A percentile compares a stretch with the other conserved stretches of the same genome.
These are phyloP conservation scores for Zoysia matrella DNA, from an alignment of 202 grass and related monocot species.

Conservation along the genomic window DNA sequence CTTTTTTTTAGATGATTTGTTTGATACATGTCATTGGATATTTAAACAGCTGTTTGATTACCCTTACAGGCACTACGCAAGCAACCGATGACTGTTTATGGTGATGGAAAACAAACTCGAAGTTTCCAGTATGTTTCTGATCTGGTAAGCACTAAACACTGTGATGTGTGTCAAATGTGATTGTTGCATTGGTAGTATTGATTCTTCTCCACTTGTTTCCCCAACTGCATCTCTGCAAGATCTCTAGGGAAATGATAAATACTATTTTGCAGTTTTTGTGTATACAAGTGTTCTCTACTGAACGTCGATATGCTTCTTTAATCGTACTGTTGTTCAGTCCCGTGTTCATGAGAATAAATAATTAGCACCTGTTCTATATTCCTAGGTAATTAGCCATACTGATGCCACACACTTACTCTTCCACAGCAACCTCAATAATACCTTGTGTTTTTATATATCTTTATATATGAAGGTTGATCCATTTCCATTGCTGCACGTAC, in stretches of 20 bases:
- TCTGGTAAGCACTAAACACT: constrained; percentile 55
- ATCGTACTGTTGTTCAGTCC: neutral
- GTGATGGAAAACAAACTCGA: constrained; percentile 81
- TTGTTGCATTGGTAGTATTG: neutral
- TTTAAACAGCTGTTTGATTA: constrained; percentile 15
- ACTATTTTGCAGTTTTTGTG: constrained; percentile 28
- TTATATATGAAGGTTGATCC: neutral
- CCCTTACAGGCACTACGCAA: constrained; percentile 64
- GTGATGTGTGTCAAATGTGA: neutral
- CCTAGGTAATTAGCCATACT: constrained; percentile 5
- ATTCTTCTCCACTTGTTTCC: neutral
- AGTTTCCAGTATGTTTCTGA: constrained; percentile 91
- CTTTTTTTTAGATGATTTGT: neutral
- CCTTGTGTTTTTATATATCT: constrained; percentile 9
- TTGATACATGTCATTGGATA: neutral
- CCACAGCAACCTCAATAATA: constrained; percentile 10
- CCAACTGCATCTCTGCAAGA: neutral
- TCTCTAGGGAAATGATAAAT: constrained; percentile 6
- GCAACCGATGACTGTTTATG: constrained; percentile 85
- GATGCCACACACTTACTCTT: neutral
- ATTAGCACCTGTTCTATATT: constrained; percentile 5
- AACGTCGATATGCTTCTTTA: constrained; percentile 17
- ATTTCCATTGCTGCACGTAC: neutral
- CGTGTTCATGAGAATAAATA: neutral
- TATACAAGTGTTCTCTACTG: constrained; percentile 17